Base-by-base conservation (phyloP, 2,329 filamentous ascomycete species). In the Diaporthe sp. region DNA sequence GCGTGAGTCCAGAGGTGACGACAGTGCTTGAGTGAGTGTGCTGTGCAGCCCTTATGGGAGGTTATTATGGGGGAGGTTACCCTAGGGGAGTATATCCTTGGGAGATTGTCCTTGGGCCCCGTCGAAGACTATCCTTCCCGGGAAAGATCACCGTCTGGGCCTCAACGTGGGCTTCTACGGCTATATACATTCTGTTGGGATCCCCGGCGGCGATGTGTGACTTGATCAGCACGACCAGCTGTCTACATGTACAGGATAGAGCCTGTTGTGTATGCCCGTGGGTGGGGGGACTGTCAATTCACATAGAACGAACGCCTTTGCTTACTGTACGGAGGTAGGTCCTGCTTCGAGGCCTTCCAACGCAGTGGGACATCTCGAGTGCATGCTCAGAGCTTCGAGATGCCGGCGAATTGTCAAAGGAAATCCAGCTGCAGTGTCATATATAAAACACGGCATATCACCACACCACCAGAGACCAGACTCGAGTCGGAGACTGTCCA, bases 391-490 rank as follows among this genome's bases (percentile, higher is more conserved):
- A 42, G 58, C 58, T 39, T 28, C 31, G 34, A 8, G 65, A 42
- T 69, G 49, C 46, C n/a, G 28, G n/a, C 15, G 49, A 28, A 1
- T 22, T 7, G 65, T 42, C 19, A n/a, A 42, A 17, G 34, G 4
- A 28, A 42, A 69, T 55, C 49, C 12, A 42, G 34, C 49, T 42
- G 51, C 51, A 55, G 51, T 55, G 34, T n/a, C 49, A 69, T 55
- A 15, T 55, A 55, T 69, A 69, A 69, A 69, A 55, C 46, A 37
- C 65, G 65, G 65, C 34, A 55, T 69, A 69, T 55, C 49, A 51
- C 65, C 46, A 69, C 62, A 69, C 49, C 49, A 69, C 34, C 49
- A 37, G 65, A 68, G 65, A 28, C 61, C 34, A 39, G 46, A 22
- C 34, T 53, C 46, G 46, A 55, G 31, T 65, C 28, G 39, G 4